Conservation (phyloP, 1,284 basidiomycete genomes). For the Cryptococcus sp. region DNA sequence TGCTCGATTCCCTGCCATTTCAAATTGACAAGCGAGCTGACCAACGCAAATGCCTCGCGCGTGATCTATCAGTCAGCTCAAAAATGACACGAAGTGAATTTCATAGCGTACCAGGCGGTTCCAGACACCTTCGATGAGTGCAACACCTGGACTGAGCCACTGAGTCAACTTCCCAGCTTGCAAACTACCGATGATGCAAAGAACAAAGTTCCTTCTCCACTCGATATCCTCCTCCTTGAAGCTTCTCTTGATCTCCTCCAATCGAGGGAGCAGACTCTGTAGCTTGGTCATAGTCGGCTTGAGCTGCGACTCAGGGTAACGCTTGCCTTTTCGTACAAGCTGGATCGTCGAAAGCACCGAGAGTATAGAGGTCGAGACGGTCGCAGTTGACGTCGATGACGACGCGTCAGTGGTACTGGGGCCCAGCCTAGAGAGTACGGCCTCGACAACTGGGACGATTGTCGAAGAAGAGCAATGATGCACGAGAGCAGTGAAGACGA, state of each 20-base stretch:
- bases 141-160: conserved; percentile 47
- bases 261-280: conserved; percentile 11
- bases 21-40: conserved; percentile 36
- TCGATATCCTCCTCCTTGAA: not conserved
- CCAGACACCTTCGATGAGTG: conserved; percentile 44
- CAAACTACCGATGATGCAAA: conserved; percentile 31
- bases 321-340: conserved; percentile 48
- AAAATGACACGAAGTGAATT: not conserved
- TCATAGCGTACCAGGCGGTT: conserved; percentile 26
- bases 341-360: conserved; percentile 50
- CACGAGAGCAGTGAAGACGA: conserved; percentile 65
- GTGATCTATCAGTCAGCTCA: conserved; percentile 14
- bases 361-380: conserved; percentile 17
- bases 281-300: conserved; percentile 38
- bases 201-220: conserved; percentile 30
- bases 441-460: conserved; percentile 59
- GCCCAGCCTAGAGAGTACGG: conserved; percentile 27
- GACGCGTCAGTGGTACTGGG: conserved; percentile 4
- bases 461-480: conserved; percentile 69
- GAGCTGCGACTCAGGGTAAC: conserved; percentile 52
- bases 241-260: not conserved
- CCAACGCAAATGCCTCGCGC: conserved; percentile 37
- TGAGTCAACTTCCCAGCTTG: conserved; percentile 45
- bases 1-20: conserved; percentile 48
- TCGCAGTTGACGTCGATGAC: conserved; percentile 9